A percentile compares a stretch with the other conserved stretches of the same genome.
Evolutionary conservation across 108 stramenopile species (phyloP).

Genomic region (Nitzschia sp.): DNA sequence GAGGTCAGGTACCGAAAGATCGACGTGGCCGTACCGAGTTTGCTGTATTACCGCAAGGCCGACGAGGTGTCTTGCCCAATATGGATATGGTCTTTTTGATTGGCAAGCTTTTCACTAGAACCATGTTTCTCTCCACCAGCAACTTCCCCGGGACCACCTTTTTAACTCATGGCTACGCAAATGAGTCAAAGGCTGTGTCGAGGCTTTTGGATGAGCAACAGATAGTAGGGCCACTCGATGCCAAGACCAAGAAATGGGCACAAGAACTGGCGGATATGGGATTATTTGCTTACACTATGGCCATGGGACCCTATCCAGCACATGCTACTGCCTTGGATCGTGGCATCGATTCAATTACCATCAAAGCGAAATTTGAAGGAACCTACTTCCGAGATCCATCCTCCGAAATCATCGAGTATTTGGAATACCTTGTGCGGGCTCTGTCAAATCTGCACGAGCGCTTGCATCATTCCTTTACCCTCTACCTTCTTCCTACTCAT

Average conservation of each 20-base stretch:
- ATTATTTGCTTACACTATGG: slow-evolving; percentile 42
- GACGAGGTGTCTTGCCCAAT: slow-evolving; percentile 76
- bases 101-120: slow-evolving; percentile 22
- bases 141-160: slow-evolving; percentile 20
- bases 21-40: slow-evolving; percentile 5
- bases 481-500: slow-evolving; percentile 73
- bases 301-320: slow-evolving; percentile 46
- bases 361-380: slow-evolving; percentile 41
- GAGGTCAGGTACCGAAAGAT: neutral
- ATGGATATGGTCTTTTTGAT: slow-evolving; percentile 79
- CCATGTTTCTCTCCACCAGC: slow-evolving; percentile 18
- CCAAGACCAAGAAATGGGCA: slow-evolving; percentile 30
- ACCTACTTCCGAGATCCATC: slow-evolving; percentile 10
- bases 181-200: slow-evolving; percentile 11
- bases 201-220: neutral
- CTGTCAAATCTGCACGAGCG: slow-evolving; percentile 86
- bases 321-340: slow-evolving; percentile 70
- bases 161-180: slow-evolving; percentile 23
- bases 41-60: slow-evolving; percentile 68
- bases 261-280: slow-evolving; percentile 50
- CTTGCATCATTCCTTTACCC: slow-evolving; percentile 80
- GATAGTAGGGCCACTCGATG: neutral
- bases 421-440: slow-evolving; percentile 62
- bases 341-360: slow-evolving; percentile 81
- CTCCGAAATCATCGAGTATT: slow-evolving; percentile 54